These are phyloP conservation scores for Apiospora marii DNA, from an alignment of 2,329 filamentous ascomycete genomes.

Conservation along the genomic window DNA sequence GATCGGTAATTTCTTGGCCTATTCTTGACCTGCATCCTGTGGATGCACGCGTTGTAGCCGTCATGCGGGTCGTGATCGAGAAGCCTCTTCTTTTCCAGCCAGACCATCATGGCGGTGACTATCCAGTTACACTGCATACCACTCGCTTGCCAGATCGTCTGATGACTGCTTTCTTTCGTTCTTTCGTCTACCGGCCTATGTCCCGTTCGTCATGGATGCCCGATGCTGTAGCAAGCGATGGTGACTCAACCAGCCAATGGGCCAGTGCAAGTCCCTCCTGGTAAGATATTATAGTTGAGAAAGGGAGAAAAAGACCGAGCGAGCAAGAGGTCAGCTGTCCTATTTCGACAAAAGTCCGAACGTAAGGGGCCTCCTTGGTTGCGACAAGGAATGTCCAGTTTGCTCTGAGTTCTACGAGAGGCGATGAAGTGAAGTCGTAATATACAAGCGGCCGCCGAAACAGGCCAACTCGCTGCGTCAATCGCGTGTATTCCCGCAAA, in stretches of 20 bases:
- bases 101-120: not conserved
- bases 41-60: not conserved
- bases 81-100: not conserved
- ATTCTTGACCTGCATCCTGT: not conserved
- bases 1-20: not conserved
- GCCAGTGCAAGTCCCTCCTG: not conserved
- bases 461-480: conserved; percentile 14
- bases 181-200: not conserved
- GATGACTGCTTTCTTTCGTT: not conserved
- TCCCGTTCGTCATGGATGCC: not conserved
- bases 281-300: not conserved
- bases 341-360: conserved; percentile 1
- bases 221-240: not conserved
- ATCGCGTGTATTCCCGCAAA: conserved; percentile 19
- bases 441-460: not conserved
- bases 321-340: not conserved
- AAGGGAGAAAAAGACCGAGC: not conserved
- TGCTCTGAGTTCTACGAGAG: not conserved
- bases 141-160: not conserved
- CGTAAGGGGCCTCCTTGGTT: not conserved
- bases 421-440: conserved; percentile 16
- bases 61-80: not conserved
- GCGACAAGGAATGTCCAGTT: conserved; percentile 1
- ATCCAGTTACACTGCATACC: conserved; percentile 6
- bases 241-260: not conserved